Evolutionary conservation across 2,329 filamentous ascomycete species (phyloP), one percentile per base, ranked within the genome.

Genomic region (Aureobasidium lini): DNA sequence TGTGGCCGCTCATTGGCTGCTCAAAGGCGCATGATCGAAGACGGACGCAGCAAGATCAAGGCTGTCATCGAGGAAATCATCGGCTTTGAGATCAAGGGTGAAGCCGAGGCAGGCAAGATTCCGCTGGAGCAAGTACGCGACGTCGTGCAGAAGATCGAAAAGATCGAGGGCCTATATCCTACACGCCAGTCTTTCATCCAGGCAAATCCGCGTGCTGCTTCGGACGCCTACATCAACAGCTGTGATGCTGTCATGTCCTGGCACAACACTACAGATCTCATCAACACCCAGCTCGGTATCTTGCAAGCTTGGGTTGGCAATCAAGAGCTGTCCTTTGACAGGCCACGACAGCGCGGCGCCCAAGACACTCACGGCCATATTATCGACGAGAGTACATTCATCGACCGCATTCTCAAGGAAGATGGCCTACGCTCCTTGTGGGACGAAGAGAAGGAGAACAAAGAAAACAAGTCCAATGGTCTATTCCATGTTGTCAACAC

Each of bases 221-320:
- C 91, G 1, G 80, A 84, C 32, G 82, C 86, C 32, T 99, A 92
- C 74, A 81, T 83, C 62, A 87, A 92, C 62, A 90, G 90, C 31
- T 94, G 88, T 68, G 89, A 95, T 70, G 88, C 93, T 50, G 87
- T 99, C 64, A 85, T 96, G 62, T 87, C 93, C 3, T 99, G 94
- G 94, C 88, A 96, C 78, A 99, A 97, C 73, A 96, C 92, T 54
- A 96, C 92, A 34, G 86, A 93, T 70, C 85, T 96, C 69, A 97
- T 99, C 79, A 96, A 95, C 72, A 96, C 90, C 2, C 90, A 99
- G 72, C 82, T 99, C 61, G 85, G 86, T 13, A 92, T 97, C 64
- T 75, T 99, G 63, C 92, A 94, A 72, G 91, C 88, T 63, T 99
- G 94, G 94, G 94, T 99, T 29, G 94, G 94, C 58, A 99, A 99